These are phyloP conservation scores for Pythium folliculosum DNA, from an alignment of 352 stramenopile genomes.

Conservation along the genomic window DNA sequence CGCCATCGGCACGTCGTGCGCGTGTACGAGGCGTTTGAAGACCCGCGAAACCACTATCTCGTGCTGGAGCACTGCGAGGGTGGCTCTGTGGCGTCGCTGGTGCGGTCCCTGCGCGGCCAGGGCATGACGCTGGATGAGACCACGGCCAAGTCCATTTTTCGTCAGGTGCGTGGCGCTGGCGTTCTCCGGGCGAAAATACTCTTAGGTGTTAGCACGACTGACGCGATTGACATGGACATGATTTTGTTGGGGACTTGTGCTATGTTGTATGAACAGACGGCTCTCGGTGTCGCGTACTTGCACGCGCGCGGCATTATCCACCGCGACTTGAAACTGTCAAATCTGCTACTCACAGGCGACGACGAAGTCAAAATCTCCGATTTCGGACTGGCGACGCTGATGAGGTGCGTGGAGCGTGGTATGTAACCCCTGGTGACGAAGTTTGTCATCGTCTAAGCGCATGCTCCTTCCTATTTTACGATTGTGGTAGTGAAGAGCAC, in stretches of 20 bases:
- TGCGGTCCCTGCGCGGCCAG: conserved; percentile 34
- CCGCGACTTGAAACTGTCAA: conserved; percentile 77
- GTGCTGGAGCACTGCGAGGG: conserved; percentile 63
- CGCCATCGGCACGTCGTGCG: conserved; percentile 56
- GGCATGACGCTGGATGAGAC: conserved; percentile 42
- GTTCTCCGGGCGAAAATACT: neutral
- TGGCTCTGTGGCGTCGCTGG: conserved; percentile 49
- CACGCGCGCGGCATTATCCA: conserved; percentile 69
- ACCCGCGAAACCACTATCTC: conserved; percentile 78
- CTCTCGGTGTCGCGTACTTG: conserved; percentile 56
- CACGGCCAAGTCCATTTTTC: conserved; percentile 51
- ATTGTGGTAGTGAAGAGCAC: conserved; percentile 42
- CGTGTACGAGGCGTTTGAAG: conserved; percentile 69
- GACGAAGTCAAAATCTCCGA: conserved; percentile 71
- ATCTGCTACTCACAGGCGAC: conserved; percentile 60
- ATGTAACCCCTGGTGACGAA: neutral
- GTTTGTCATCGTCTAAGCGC: neutral
- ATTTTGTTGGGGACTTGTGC: neutral
- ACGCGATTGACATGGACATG: neutral
- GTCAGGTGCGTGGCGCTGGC: conserved; percentile 31
- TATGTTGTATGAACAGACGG: conserved; percentile 24
- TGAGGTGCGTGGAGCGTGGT: conserved; percentile 33
- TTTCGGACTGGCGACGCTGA: conserved; percentile 68
- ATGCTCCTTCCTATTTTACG: neutral
- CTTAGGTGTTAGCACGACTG: neutral